Evolutionary conservation across 768 basidiomycete species (phyloP).

Genomic region (Mycena olivaceomarginata): DNA sequence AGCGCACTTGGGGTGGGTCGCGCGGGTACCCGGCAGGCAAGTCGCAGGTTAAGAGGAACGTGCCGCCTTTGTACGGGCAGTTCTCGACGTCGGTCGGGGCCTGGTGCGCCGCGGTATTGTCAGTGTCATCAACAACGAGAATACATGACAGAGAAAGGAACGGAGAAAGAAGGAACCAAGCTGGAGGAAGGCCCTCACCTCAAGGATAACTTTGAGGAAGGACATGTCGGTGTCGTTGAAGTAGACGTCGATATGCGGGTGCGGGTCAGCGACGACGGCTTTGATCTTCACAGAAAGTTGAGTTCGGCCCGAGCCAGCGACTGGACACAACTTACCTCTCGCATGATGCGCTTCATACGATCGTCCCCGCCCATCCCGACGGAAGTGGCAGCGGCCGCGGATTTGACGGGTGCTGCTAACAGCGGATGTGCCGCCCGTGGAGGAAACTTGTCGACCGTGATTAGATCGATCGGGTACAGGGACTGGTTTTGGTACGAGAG

Average conservation of each 20-base stretch:
- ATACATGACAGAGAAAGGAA: too few species aligned
- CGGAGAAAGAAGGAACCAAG: too few species aligned
- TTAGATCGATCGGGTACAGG: constrained; percentile 45
- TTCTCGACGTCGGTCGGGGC: constrained; percentile 49
- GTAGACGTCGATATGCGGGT: constrained; percentile 52
- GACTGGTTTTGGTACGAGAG: constrained; percentile 33
- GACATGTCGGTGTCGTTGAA: constrained; percentile 52
- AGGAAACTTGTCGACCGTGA: constrained; percentile 51
- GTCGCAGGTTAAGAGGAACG: constrained; percentile 51
- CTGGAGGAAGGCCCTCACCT: constrained; percentile 38
- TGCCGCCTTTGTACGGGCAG: constrained; percentile 52
- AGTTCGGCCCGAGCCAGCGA: too few species aligned
- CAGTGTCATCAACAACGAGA: neutral
- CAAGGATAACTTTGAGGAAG: constrained; percentile 52
- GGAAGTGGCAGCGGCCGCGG: constrained; percentile 39
- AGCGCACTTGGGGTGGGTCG: constrained; percentile 53
- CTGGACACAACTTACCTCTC: constrained; percentile 44
- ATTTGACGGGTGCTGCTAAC: constrained; percentile 45
- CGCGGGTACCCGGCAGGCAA: constrained; percentile 51
- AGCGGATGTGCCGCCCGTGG: constrained; percentile 48
- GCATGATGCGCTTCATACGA: constrained; percentile 51
- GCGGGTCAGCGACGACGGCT: constrained; percentile 46
- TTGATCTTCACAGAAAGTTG: constrained; percentile 41
- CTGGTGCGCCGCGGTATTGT: constrained; percentile 25
- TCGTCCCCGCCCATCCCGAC: constrained; percentile 37